These are phyloP conservation scores for Jaenimonas drosophilae DNA, from an alignment of 208 protist species.

Conservation along the genomic window DNA sequence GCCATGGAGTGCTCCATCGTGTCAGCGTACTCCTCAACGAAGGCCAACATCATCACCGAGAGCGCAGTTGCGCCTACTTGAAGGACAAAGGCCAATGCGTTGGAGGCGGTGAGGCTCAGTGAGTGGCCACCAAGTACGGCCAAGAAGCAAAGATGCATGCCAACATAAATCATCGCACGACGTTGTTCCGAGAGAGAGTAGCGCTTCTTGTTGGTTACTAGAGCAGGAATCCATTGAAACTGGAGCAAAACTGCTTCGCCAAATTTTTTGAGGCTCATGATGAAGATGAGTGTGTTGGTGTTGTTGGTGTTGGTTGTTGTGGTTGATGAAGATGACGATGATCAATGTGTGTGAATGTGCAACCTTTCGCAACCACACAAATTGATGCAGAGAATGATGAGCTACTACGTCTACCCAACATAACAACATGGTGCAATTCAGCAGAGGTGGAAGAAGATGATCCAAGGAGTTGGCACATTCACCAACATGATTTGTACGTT, in stretches of 20 bases:
- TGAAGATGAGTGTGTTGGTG: neutral
- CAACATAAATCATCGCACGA: slow-evolving; percentile 29
- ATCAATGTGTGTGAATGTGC: neutral
- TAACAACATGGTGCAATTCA: too few relatives aligned
- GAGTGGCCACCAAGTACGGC: slow-evolving; percentile 31
- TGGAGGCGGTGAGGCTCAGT: slow-evolving; percentile 16
- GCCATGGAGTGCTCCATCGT: slow-evolving; percentile 42
- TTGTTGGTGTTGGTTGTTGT: neutral
- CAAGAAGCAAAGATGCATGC: slow-evolving; percentile 43
- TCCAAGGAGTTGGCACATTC: too few relatives aligned
- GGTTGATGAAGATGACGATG: neutral
- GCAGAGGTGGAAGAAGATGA: too few relatives aligned
- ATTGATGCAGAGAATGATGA: neutral
- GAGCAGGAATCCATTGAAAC: slow-evolving; percentile 52
- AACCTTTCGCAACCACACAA: too few relatives aligned
- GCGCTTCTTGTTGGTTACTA: slow-evolving; percentile 27
- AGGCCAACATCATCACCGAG: slow-evolving; percentile 20
- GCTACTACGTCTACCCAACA: too few relatives aligned
- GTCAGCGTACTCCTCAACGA: slow-evolving; percentile 42
- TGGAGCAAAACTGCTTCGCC: slow-evolving; percentile 42
- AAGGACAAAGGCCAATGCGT: slow-evolving; percentile 38
- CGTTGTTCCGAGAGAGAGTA: slow-evolving; percentile 19
- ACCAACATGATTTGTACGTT: too few relatives aligned
- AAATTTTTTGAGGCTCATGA: slow-evolving; percentile 15
- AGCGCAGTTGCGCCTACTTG: slow-evolving; percentile 31